Percentiles rank a stretch among this genome's conserved stretches.
These are phyloP conservation scores for Thalassiosira hispida DNA, from an alignment of 352 stramenopile genomes.

Conservation along the genomic window DNA sequence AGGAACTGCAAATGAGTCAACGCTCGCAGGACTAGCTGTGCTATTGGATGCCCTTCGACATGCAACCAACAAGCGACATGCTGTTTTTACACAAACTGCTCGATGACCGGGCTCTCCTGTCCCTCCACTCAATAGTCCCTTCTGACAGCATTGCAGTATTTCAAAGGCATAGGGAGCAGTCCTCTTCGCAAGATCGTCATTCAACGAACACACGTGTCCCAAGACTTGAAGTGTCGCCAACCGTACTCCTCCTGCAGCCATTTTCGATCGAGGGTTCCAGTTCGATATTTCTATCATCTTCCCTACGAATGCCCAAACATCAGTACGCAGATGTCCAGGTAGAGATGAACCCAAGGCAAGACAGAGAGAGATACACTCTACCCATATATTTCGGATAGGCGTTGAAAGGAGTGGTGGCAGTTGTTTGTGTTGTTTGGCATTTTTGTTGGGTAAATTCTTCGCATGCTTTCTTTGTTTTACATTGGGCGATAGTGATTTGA, in stretches of 20 bases:
- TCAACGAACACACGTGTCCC: constrained; percentile 58
- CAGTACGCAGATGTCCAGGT: constrained; percentile 69
- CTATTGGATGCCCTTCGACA: constrained; percentile 58
- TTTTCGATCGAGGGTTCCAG: constrained; percentile 74
- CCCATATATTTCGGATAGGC: constrained; percentile 75
- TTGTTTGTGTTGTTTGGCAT: constrained; percentile 50
- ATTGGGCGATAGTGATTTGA: constrained; percentile 26
- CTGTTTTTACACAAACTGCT: constrained; percentile 64
- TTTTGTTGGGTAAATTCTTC: constrained; percentile 32
- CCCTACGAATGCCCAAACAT: constrained; percentile 69
- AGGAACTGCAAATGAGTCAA: constrained; percentile 56
- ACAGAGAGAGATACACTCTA: constrained; percentile 81
- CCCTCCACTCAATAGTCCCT: constrained; percentile 74
- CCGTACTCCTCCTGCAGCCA: constrained; percentile 72
- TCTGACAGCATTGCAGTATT: constrained; percentile 75
- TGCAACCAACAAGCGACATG: constrained; percentile 60
- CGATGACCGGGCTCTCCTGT: constrained; percentile 78
- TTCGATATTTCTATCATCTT: constrained; percentile 80
- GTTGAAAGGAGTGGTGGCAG: constrained; percentile 76
- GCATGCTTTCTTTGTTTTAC: constrained; percentile 42
- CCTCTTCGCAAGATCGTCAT: constrained; percentile 59
- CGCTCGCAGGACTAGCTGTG: constrained; percentile 3
- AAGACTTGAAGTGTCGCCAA: constrained; percentile 77
- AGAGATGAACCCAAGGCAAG: constrained; percentile 70
- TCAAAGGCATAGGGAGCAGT: constrained; percentile 71